A percentile compares a stretch with the other conserved stretches of the same genome.
Conservation (phyloP, 23 red algal species). For the Agarophyton chilense region DNA sequence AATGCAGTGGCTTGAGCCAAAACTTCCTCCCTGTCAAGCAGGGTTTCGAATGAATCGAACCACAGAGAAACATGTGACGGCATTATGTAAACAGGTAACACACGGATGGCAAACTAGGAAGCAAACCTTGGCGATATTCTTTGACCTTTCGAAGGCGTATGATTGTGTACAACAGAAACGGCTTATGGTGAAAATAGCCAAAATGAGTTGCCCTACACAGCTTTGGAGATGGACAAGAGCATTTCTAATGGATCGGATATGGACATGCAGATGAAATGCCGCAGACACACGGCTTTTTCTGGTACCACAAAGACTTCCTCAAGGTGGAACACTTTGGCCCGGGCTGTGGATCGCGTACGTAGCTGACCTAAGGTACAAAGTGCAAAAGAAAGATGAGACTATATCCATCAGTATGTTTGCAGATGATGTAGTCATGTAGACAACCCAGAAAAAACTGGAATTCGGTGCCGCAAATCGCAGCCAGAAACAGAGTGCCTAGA, state of each 20-base stretch:
- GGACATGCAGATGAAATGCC: too few relatives aligned
- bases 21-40: neutral
- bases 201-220: neutral
- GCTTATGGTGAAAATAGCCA: neutral
- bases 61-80: neutral
- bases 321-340: neutral
- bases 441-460: neutral
- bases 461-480: too few relatives aligned
- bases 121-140: neutral
- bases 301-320: neutral
- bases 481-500: neutral
- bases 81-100: neutral
- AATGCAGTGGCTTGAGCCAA: neutral
- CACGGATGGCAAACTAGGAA: too few relatives aligned
- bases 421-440: neutral
- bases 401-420: neutral
- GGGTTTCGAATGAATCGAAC: neutral
- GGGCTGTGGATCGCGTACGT: neutral
- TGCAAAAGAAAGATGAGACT: neutral
- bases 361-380: neutral
- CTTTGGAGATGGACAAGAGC: too few relatives aligned
- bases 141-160: neutral
- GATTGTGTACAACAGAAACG: neutral
- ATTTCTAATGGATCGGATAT: too few relatives aligned
- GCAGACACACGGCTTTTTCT: neutral